Evolutionary conservation across 2,329 filamentous ascomycete genomes (phyloP).

Genomic region (Verticillium isaacii): DNA sequence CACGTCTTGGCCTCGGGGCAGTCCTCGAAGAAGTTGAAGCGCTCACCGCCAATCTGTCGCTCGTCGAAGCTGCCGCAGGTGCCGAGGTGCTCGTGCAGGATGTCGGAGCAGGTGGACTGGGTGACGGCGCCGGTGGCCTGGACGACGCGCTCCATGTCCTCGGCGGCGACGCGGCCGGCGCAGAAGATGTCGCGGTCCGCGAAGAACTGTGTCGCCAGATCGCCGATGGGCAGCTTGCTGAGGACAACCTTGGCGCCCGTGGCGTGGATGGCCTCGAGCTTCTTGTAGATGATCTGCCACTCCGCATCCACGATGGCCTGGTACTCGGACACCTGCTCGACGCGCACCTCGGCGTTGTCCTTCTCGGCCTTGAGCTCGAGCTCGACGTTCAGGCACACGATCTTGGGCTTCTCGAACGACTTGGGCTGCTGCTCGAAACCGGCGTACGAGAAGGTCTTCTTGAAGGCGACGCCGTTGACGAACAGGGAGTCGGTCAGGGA

Average conservation of each 20-base stretch:
- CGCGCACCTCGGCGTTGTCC: conserved; percentile 96
- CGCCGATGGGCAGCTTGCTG: conserved; percentile 94
- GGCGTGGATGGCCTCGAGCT: conserved; percentile 90
- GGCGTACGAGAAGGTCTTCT: conserved; percentile 99
- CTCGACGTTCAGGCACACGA: conserved; percentile 96
- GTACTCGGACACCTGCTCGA: conserved; percentile 98
- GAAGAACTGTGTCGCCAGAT: conserved; percentile 96
- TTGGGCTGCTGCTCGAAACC: conserved; percentile 99
- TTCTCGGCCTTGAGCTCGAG: conserved; percentile 98
- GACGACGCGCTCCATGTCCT: conserved; percentile 94
- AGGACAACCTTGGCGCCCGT: conserved; percentile 97
- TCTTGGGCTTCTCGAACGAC: conserved; percentile 88
- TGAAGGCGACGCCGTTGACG: conserved; percentile 97
- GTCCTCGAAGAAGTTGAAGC: conserved; percentile 97
- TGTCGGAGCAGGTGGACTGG: conserved; percentile 96
- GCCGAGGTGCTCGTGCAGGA: conserved; percentile 81
- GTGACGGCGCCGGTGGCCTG: conserved; percentile 88
- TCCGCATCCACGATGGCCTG: conserved; percentile 98
- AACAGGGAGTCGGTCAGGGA: conserved; percentile 95
- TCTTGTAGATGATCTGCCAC: conserved; percentile 99
- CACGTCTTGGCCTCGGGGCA: conserved; percentile 96
- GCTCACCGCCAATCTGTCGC: conserved; percentile 93
- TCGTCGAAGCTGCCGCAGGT: conserved; percentile 90
- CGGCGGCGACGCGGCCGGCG: conserved; percentile 82
- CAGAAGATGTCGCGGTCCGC: conserved; percentile 98